These are phyloP conservation scores for Corymbia citriodora DNA, from an alignment of 441 rosid species.

Conservation along the genomic window DNA sequence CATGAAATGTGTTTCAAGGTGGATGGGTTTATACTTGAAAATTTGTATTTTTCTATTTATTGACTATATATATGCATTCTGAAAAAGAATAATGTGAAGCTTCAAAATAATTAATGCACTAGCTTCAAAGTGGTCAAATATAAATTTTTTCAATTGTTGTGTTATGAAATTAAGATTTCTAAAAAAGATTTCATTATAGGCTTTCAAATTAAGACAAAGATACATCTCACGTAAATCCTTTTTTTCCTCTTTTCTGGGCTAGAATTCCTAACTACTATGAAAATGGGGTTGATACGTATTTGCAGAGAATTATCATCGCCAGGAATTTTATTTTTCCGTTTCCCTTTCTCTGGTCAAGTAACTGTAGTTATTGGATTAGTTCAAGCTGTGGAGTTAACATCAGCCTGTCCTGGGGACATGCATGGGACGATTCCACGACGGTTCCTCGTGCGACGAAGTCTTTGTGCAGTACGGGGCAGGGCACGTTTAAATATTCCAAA, in stretches of 20 bases:
- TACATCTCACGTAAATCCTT: rapidly evolving
- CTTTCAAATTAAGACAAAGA: no score
- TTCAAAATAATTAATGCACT: no score
- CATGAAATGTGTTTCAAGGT: neutral
- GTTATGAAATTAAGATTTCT: neutral
- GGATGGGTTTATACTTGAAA: neutral
- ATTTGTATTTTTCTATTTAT: neutral
- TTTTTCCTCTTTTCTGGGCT: neutral
- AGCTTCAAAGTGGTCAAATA: neutral
- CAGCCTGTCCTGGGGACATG: neutral
- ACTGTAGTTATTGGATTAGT: neutral
- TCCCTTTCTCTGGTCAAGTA: neutral
- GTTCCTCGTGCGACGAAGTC: no score
- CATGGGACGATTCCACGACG: no score
- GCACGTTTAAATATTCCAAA: no score
- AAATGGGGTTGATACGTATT: no score
- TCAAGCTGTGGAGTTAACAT: neutral
- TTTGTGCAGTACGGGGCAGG: no score
- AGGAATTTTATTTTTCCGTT: neutral
- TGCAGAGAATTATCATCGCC: neutral
- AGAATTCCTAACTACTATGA: no score
- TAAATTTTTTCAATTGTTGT: neutral
- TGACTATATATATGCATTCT: neutral
- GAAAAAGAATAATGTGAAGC: neutral
- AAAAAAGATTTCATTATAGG: neutral